phyloP scores from a whole-genome alignment of 2,329 filamentous ascomycete genomes.

The Penicillium thymicola region DNA sequence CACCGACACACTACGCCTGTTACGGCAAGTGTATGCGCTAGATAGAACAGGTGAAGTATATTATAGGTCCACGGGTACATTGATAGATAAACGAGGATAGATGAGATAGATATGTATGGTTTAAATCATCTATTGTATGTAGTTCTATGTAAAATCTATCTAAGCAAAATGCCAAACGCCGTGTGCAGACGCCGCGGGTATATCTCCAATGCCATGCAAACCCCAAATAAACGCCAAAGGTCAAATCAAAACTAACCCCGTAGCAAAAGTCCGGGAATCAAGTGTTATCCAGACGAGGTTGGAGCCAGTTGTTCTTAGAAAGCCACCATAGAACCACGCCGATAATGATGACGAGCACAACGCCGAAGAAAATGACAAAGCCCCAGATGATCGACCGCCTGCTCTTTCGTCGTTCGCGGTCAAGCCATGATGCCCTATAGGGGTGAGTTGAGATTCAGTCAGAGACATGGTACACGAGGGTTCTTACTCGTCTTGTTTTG shows the following conservation, averaged over 20 bases:
- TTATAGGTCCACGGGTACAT: neutral
- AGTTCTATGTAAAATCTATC: neutral
- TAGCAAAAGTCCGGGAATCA: neutral
- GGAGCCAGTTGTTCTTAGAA: conserved; percentile 33
- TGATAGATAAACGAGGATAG: neutral
- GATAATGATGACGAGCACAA: conserved; percentile 41
- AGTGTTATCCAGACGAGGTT: conserved; percentile 1
- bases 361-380: conserved; percentile 30
- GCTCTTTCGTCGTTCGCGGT: conserved; percentile 48
- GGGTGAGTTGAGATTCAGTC: conserved; percentile 7
- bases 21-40: neutral
- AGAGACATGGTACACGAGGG: conserved; percentile 18
- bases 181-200: conserved; percentile 4
- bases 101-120: neutral
- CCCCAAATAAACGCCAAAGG: neutral
- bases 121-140: neutral
- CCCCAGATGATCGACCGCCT: conserved; percentile 48
- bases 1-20: neutral
- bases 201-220: conserved; percentile 5
- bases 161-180: neutral
- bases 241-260: neutral
- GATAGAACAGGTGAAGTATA: neutral
- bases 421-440: conserved; percentile 54
- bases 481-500: conserved; percentile 10
- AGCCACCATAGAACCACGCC: conserved; percentile 47